Evolutionary conservation across 2,329 filamentous ascomycete species (phyloP).

Genomic region (Fusarium siculi): DNA sequence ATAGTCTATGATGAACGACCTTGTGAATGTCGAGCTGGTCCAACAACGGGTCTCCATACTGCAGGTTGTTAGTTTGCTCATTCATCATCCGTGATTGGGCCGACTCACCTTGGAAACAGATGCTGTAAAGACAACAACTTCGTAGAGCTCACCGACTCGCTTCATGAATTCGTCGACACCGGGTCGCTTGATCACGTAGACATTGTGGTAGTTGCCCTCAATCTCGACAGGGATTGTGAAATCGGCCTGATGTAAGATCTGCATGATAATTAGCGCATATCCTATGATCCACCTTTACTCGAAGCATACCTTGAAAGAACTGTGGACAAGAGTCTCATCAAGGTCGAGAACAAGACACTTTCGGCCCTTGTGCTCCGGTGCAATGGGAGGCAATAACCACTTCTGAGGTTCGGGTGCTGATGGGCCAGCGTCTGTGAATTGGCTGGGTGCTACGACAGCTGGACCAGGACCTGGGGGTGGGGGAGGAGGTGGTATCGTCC

Average conservation of each 20-base stretch:
- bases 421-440: slow-evolving; percentile 53
- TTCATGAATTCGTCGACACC: slow-evolving; percentile 99
- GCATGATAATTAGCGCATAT: slow-evolving; percentile 38
- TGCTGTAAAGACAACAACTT: slow-evolving; percentile 98
- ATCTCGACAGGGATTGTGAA: slow-evolving; percentile 99
- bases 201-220: slow-evolving; percentile 98
- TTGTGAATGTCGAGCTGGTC: slow-evolving; percentile 98
- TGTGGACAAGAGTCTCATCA: slow-evolving; percentile 97
- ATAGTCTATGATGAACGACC: slow-evolving; percentile 94
- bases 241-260: slow-evolving; percentile 98
- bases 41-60: slow-evolving; percentile 96
- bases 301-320: slow-evolving; percentile 88
- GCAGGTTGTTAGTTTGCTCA: slow-evolving; percentile 38
- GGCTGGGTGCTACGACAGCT: slow-evolving; percentile 54
- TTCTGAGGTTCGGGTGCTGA: slow-evolving; percentile 61
- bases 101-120: slow-evolving; percentile 89
- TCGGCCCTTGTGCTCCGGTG: slow-evolving; percentile 81
- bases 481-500: slow-evolving; percentile 57
- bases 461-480: slow-evolving; percentile 61
- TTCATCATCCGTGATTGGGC: not conserved
- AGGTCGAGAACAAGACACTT: slow-evolving; percentile 96
- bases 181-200: slow-evolving; percentile 99
- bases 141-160: slow-evolving; percentile 94
- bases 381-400: slow-evolving; percentile 83
- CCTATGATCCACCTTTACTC: not conserved